A percentile compares a stretch with the other conserved stretches of the same genome.
Evolutionary conservation across 2,329 filamentous ascomycete species (phyloP).

Genomic region (Calonectria hongkongensis): DNA sequence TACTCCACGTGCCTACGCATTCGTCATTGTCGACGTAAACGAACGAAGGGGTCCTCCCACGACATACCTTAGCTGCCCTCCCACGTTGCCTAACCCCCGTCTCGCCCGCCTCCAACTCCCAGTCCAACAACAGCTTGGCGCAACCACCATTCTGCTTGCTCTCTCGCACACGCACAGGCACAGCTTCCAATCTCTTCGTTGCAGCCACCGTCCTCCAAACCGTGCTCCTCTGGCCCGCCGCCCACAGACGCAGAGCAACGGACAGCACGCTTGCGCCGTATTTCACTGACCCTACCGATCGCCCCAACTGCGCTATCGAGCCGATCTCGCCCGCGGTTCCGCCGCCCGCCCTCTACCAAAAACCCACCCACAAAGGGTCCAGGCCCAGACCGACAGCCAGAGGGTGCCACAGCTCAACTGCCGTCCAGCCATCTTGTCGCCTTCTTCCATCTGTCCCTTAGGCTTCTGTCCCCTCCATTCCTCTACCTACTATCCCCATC

Average conservation of each 20-base stretch:
- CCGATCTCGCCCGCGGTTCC: conserved; percentile 51
- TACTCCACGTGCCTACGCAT: conserved; percentile 13
- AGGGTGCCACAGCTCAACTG: conserved; percentile 42
- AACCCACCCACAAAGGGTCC: conserved; percentile 48
- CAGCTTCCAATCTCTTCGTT: conserved; percentile 21
- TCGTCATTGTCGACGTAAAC: conserved; percentile 25
- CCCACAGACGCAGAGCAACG: conserved; percentile 20
- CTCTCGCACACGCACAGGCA: conserved; percentile 3
- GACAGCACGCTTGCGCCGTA: conserved; percentile 36
- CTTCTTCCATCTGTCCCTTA: conserved; percentile 29
- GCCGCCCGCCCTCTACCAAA: conserved; percentile 50
- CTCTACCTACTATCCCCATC: conserved; percentile 32
- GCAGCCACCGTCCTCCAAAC: conserved; percentile 22
- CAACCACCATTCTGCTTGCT: conserved; percentile 17
- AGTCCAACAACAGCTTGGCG: conserved; percentile 23
- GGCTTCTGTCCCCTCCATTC: conserved; percentile 31
- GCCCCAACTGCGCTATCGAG: conserved; percentile 43
- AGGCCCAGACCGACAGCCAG: conserved; percentile 49
- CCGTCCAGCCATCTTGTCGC: conserved; percentile 46
- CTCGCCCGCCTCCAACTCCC: conserved; percentile 8
- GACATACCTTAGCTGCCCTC: conserved; percentile 11
- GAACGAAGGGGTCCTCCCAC: conserved; percentile 1
- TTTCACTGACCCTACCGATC: conserved; percentile 42
- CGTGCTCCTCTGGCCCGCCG: conserved; percentile 43
- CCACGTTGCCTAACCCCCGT: conserved; percentile 1